A percentile compares a stretch with the other conserved stretches of the same genome.
Conservation (phyloP, 371 early-diverging fungal species). For the Rhizopus sp. region DNA sequence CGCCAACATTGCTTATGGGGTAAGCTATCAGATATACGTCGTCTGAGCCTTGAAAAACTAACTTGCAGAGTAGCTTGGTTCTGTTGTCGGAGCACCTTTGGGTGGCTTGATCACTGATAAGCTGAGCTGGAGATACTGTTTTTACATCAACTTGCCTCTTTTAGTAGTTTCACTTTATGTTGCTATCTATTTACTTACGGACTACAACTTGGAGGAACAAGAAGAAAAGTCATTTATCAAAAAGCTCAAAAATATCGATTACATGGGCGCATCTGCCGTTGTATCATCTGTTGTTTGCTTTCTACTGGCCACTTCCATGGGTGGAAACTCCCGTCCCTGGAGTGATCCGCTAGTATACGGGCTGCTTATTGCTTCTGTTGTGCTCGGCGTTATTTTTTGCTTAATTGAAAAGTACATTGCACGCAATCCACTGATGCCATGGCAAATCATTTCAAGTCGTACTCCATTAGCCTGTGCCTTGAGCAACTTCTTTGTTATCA, state of each 20-base stretch:
- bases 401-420: constrained; percentile 69
- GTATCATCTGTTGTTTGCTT: constrained; percentile 56
- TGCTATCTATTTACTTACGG: constrained; percentile 29
- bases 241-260: constrained; percentile 66
- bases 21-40: constrained; percentile 16
- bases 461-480: constrained; percentile 44
- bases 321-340: constrained; percentile 67
- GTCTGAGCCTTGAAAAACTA: background rate
- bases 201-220: constrained; percentile 44
- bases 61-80: constrained; percentile 66
- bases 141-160: constrained; percentile 78
- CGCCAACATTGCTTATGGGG: constrained; percentile 46
- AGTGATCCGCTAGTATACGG: constrained; percentile 57
- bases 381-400: constrained; percentile 50
- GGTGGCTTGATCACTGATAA: constrained; percentile 54
- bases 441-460: constrained; percentile 41
- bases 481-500: constrained; percentile 38
- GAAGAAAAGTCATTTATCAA: constrained; percentile 36
- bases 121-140: constrained; percentile 59
- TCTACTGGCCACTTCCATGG: constrained; percentile 64
- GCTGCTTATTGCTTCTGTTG: constrained; percentile 51
- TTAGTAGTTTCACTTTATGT: constrained; percentile 60
- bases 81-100: constrained; percentile 67
- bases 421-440: constrained; percentile 79
- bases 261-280: constrained; percentile 57